Conservation (phyloP, 2,329 filamentous ascomycete species). For the Sporothrix euskadiensis region DNA sequence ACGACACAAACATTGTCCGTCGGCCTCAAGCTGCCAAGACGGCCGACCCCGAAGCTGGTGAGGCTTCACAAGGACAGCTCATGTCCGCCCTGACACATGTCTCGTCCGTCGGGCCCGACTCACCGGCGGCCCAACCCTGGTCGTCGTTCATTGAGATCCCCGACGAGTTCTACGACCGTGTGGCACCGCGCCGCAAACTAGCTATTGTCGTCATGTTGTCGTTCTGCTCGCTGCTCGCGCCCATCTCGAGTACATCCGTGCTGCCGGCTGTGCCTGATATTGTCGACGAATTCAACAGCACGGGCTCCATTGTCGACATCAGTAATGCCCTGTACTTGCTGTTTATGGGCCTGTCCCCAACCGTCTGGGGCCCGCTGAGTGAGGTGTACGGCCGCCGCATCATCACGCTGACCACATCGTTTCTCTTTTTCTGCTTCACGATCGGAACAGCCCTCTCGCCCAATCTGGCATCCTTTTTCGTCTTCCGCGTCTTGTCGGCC, state of each 20-base stretch:
- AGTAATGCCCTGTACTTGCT: slow-evolving; percentile 70
- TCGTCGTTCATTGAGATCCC: slow-evolving; percentile 43
- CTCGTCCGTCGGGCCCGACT: slow-evolving; percentile 37
- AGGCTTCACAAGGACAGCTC: slow-evolving; percentile 20
- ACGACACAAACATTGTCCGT: slow-evolving; percentile 21
- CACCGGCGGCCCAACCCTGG: slow-evolving; percentile 36
- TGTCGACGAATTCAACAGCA: slow-evolving; percentile 58
- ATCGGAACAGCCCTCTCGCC: slow-evolving; percentile 67
- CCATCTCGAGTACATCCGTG: slow-evolving; percentile 66
- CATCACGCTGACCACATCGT: slow-evolving; percentile 56
- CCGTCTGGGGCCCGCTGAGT: slow-evolving; percentile 67
- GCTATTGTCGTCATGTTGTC: slow-evolving; percentile 69
- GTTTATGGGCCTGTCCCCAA: slow-evolving; percentile 67
- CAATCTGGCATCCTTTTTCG: slow-evolving; percentile 64
- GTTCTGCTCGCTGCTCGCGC: slow-evolving; percentile 74
- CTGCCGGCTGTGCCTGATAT: slow-evolving; percentile 67
- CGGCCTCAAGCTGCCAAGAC: not conserved
- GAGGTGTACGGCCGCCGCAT: slow-evolving; percentile 57
- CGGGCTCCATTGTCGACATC: slow-evolving; percentile 64
- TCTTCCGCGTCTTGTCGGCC: slow-evolving; percentile 68
- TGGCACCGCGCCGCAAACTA: slow-evolving; percentile 62
- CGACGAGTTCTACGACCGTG: slow-evolving; percentile 64
- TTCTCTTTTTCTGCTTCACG: slow-evolving; percentile 64
- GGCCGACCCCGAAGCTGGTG: not conserved
- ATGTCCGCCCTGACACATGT: slow-evolving; percentile 31